These are phyloP conservation scores for Linnemannia exigua DNA, from an alignment of 192 early-diverging fungal genomes.

Conservation along the genomic window DNA sequence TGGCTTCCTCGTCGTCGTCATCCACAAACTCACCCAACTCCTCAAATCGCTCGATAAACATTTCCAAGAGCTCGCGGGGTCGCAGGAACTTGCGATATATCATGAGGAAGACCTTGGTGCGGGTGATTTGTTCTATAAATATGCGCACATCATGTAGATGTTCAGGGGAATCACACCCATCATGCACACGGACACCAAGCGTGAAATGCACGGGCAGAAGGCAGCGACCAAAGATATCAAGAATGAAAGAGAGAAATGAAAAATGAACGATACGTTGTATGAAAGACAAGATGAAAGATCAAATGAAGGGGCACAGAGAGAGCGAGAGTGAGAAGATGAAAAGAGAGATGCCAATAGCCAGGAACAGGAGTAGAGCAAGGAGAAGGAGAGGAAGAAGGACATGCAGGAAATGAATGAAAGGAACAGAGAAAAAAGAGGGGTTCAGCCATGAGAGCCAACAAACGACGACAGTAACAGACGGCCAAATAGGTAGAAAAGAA, in stretches of 20 bases:
- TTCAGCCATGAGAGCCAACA: background rate
- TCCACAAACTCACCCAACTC: slow-evolving; percentile 38
- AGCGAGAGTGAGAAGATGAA: background rate
- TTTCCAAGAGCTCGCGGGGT: slow-evolving; percentile 55
- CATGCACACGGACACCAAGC: background rate
- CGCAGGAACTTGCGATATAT: slow-evolving; percentile 52
- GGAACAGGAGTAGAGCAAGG: slow-evolving; percentile 2
- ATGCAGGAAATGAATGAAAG: background rate
- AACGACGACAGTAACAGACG: background rate
- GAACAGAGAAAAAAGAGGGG: background rate
- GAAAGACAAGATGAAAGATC: background rate
- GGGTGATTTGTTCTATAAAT: slow-evolving; percentile 47
- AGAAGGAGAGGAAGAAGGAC: background rate
- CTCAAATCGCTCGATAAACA: slow-evolving; percentile 50
- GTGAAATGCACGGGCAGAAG: background rate
- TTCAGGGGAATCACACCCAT: background rate
- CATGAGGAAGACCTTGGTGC: slow-evolving; percentile 45
- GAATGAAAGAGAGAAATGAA: background rate
- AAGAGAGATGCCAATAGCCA: background rate
- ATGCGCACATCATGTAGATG: background rate
- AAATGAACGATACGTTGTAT: background rate
- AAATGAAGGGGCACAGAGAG: background rate
- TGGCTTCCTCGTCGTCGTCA: slow-evolving; percentile 35
- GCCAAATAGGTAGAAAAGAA: background rate
- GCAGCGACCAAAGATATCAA: slow-evolving; percentile 1